Conservation (phyloP, 129 eudicot species). For the Pittosporum tobira region DNA sequence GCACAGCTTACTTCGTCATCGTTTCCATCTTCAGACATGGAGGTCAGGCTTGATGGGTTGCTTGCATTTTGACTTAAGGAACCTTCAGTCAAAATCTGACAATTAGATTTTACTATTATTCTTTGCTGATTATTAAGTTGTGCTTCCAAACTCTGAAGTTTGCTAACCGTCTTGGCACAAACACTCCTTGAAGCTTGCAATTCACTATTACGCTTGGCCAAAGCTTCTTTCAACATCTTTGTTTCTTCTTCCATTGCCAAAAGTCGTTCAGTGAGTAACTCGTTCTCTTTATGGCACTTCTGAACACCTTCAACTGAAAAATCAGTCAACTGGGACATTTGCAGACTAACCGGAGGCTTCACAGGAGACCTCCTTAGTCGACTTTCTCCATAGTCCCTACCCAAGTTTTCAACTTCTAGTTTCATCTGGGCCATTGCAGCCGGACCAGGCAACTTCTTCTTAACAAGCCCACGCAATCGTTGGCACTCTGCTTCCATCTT, state of each 20-base stretch:
- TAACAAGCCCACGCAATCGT: slow-evolving; percentile 53
- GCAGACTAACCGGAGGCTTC: slow-evolving; percentile 35
- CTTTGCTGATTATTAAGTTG: slow-evolving; percentile 23
- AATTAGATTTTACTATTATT: slow-evolving; percentile 8
- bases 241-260: slow-evolving; percentile 64
- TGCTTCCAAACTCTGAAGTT: slow-evolving; percentile 43
- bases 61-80: slow-evolving; percentile 24
- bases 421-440: slow-evolving; percentile 67
- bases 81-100: slow-evolving; percentile 16
- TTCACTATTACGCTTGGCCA: slow-evolving; percentile 52
- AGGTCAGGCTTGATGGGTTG: slow-evolving; percentile 36
- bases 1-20: slow-evolving; percentile 42
- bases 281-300: slow-evolving; percentile 44
- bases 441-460: slow-evolving; percentile 62
- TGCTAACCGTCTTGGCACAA: slow-evolving; percentile 48
- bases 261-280: slow-evolving; percentile 44
- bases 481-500: slow-evolving; percentile 65
- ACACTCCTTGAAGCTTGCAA: slow-evolving; percentile 47
- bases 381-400: slow-evolving; percentile 43
- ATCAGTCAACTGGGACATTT: slow-evolving; percentile 29
- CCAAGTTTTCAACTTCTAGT: slow-evolving; percentile 46
- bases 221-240: slow-evolving; percentile 58
- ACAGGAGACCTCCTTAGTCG: slow-evolving; percentile 35
- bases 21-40: slow-evolving; percentile 50
- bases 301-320: slow-evolving; percentile 36